Base-by-base conservation (phyloP, 2,329 filamentous ascomycete species). In the Pyrenophora tritici-repentis region DNA sequence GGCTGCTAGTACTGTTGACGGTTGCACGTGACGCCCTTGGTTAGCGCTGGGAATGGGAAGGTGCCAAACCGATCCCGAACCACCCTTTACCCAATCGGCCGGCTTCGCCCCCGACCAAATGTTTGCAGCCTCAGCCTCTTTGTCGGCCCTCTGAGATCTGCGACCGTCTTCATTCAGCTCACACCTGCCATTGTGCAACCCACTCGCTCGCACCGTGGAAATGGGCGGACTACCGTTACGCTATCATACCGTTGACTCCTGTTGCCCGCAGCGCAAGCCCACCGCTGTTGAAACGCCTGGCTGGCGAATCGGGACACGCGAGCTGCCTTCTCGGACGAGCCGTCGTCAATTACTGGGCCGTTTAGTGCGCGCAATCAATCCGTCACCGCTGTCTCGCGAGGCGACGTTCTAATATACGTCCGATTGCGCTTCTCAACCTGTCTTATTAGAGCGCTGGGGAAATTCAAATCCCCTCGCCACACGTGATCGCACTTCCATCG, bases 1-100 rank as follows among this genome's bases (percentile, higher is more conserved):
- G 53, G 46, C 51, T 50, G 54, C 39, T 55, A 54, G 49, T 33
- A 44, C 42, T 37, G 44, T 42, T 42, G 34, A 42, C 35, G 12
- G 4, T 22, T 13, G 31, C 49, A 52, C 49, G 49, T 52, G 49
- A 52, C 29, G 32, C 18, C 22, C 42, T 22, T 36, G 38, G 33
- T 26, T 53, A 49, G 50, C 45, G 45, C 34, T 40, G 17, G 32
- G 33, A 13, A 6, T n/a, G n/a, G n/a, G n/a, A n/a, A 29, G 24
- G 17, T 22, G n/a, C 17, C 26, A 29, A 36, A 35, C 45, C 20
- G 44, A 20, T 44, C 41, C 46, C 33, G 46, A 45, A 33, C 41
- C 39, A 16, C 18, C 29, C 32, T 26, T 16, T 14, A 24, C 40
- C 51, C 47, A 57, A 51, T 52, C 54, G 40, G 42, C 31, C 41